These are phyloP conservation scores for Botrytis tulipae DNA, from an alignment of 2,329 filamentous ascomycete genomes.

Conservation along the genomic window DNA sequence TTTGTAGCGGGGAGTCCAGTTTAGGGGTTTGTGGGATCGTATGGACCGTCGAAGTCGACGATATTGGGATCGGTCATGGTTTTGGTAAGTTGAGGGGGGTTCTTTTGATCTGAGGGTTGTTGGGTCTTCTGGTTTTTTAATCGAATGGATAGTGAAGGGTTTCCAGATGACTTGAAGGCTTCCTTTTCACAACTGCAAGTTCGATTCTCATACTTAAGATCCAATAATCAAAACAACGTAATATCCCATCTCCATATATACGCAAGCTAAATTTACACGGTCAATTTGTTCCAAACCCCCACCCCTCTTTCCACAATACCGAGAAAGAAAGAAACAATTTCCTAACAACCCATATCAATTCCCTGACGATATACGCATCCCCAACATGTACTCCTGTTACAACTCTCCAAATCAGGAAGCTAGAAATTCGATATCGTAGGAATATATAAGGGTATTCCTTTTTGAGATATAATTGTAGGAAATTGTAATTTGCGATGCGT, in stretches of 20 bases:
- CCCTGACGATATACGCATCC: not conserved
- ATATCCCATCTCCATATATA: not conserved
- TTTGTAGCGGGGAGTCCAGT: slow-evolving; percentile 20
- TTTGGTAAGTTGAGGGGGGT: not conserved
- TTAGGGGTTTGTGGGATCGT: slow-evolving; percentile 24
- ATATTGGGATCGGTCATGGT: not conserved
- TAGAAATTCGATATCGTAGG: not conserved
- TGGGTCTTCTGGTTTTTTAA: too few relatives aligned
- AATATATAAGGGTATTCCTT: not conserved
- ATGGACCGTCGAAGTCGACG: slow-evolving; percentile 23
- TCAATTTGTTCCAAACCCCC: not conserved
- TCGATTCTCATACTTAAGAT: not conserved
- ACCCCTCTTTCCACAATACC: not conserved
- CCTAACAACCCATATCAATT: not conserved
- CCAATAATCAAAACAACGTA: not conserved
- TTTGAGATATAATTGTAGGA: not conserved
- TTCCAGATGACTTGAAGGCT: not conserved
- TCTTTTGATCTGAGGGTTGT: too few relatives aligned
- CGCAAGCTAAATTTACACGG: not conserved
- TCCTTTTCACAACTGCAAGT: not conserved
- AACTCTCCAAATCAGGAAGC: not conserved
- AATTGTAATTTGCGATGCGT: not conserved
- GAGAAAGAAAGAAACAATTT: too few relatives aligned
- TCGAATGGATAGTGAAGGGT: not conserved
- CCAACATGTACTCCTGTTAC: not conserved